Evolutionary conservation across 805 yeast genomes (phyloP), one percentile per base, ranked within the genome.

Genomic region (Blastobotrys americana): DNA sequence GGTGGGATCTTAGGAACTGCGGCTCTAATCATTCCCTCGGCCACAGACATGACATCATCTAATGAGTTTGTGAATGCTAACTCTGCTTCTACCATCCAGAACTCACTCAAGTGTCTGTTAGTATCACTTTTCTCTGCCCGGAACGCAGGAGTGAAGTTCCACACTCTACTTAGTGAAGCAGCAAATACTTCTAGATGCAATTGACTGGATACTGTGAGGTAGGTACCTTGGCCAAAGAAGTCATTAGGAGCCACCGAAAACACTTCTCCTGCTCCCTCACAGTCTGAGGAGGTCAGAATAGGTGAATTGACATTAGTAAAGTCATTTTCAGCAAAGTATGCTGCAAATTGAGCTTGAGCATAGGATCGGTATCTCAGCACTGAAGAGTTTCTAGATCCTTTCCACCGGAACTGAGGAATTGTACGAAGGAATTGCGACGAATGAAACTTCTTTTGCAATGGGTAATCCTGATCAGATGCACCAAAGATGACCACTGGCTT

Each of bases 51-150:
- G 45, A 93, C 63, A 48, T 82, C 82, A 3, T 59, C 57, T 4
- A 89, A 73, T 10, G 69, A 63, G 3, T 71, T 69, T 5, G 56
- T 55, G 61, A 84, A 84, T 5, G 86, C 79, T 17, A 87, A 63
- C 60, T 93, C 99, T 0, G 88, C 94, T 63, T 93, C 99, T 2
- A 93, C 65, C 97, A 93, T 89, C 97, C 97, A 93, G 62, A 93
- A 93, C 63, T 93, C 99, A 47, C 90, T 76, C 47, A 93, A 65
- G 61, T 93, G 99, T 42, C 98, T 72, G 55, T 80, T 84, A 0
- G 99, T 93, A 58, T 87, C 89, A 46, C 95, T 83, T 41, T 75
- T 75, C 58, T 93, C 99, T 0, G 98, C 97, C 51, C 99, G 71
- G 60, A 93, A 93, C 46, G 96, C 86, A 1, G 98, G 98, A 0